Evolutionary conservation across 106 monocot genomes (phyloP).

Genomic region (Dioscorea dumetorum): DNA sequence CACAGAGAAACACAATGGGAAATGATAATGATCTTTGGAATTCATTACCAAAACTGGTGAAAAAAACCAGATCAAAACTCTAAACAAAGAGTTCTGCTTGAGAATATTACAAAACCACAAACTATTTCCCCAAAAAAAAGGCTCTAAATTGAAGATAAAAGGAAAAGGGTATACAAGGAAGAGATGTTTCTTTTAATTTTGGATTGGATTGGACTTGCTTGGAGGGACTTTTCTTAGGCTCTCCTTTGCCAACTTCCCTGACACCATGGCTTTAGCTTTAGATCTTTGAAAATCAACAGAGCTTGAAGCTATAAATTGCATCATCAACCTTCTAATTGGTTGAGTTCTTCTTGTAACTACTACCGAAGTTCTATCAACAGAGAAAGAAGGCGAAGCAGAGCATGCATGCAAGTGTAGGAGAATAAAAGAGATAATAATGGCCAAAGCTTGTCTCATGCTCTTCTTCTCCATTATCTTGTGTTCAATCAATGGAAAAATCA

Average conservation of each 20-base stretch:
- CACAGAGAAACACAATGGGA: too few species aligned
- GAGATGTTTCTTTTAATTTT: neutral
- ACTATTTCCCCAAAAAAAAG: too few species aligned
- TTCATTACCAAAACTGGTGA: too few species aligned
- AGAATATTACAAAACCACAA: too few species aligned
- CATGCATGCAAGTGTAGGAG: neutral
- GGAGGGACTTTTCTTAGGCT: conserved; percentile 1
- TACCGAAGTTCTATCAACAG: too few species aligned
- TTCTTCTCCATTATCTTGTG: neutral
- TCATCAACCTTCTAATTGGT: neutral
- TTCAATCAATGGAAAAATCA: neutral
- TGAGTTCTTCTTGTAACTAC: neutral
- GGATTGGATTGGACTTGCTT: conserved; percentile 11
- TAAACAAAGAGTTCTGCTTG: too few species aligned
- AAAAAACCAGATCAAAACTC: too few species aligned
- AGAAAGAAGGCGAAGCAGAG: neutral
- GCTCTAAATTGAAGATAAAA: too few species aligned
- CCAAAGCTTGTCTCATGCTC: neutral
- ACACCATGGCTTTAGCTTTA: neutral
- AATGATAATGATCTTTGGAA: too few species aligned
- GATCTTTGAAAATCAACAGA: neutral
- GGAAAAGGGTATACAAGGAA: too few species aligned
- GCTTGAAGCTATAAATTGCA: neutral
- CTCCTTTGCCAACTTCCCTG: neutral
- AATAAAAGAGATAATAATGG: neutral